A percentile compares a stretch with the other conserved stretches of the same genome.
phyloP scores from a whole-genome alignment of 257 asterid genomes.

The Avicennia marina region DNA sequence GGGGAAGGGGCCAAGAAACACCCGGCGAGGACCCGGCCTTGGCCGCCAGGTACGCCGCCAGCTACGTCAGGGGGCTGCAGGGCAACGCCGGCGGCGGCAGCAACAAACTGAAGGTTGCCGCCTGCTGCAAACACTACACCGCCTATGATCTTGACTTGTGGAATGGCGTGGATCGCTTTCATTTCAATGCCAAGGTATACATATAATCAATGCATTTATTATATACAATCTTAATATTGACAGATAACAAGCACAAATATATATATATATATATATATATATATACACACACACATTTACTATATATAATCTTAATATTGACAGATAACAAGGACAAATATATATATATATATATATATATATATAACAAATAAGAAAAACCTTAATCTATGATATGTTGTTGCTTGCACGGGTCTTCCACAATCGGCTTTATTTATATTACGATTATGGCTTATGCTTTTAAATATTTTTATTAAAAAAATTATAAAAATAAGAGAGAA shows the following conservation, averaged over 20 bases:
- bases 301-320: no score
- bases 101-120: constrained; percentile 62
- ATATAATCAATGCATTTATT: no score
- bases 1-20: constrained; percentile 94
- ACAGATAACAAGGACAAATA: no score
- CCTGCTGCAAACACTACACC: constrained; percentile 87
- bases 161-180: constrained; percentile 71
- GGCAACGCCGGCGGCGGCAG: constrained; percentile 39
- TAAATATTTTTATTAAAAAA: no score
- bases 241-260: neutral
- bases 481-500: no score
- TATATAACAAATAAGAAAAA: no score
- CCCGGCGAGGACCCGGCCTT: constrained; percentile 81
- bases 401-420: no score
- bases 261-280: neutral
- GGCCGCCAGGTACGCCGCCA: constrained; percentile 57
- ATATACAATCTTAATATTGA: neutral
- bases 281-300: neutral
- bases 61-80: constrained; percentile 75
- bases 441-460: no score
- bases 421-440: no score
- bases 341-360: no score
- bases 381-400: no score
- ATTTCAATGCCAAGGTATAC: constrained; percentile 74
- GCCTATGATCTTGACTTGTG: constrained; percentile 85